Evolutionary conservation across 192 early-diverging fungal species (phyloP).

Genomic region (Rhizophagus sp.): DNA sequence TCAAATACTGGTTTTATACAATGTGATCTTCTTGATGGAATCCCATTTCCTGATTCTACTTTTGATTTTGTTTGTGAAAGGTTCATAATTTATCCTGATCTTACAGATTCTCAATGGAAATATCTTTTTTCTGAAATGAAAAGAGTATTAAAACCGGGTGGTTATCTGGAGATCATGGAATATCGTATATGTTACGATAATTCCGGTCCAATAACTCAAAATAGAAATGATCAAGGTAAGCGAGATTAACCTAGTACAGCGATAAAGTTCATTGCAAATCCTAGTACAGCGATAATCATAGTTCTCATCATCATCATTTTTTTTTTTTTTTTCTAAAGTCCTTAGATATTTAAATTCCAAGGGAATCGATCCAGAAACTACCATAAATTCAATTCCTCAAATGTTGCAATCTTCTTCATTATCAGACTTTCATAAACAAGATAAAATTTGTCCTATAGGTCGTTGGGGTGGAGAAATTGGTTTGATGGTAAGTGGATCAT

Average conservation of each 20-base stretch:
- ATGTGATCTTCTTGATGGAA: constrained; percentile 38
- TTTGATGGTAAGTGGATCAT: background rate
- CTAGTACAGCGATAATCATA: no score
- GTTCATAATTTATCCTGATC: constrained; percentile 29
- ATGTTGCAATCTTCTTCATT: background rate
- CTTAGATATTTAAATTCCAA: background rate
- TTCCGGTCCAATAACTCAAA: constrained; percentile 24
- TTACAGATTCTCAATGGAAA: constrained; percentile 34
- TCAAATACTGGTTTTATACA: constrained; percentile 41
- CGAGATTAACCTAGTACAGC: no score
- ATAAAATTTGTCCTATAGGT: background rate
- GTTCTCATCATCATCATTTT: no score
- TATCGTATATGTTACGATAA: constrained; percentile 37
- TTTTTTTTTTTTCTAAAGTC: background rate
- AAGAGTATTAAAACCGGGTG: constrained; percentile 56
- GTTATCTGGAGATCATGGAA: constrained; percentile 52
- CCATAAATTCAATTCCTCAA: background rate
- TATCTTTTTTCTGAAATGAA: constrained; percentile 40
- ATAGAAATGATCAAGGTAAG: background rate
- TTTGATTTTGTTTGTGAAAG: constrained; percentile 46
- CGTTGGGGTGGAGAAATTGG: background rate
- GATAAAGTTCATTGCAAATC: no score
- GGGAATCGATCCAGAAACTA: background rate
- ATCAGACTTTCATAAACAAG: background rate
- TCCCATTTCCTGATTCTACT: constrained; percentile 42